Evolutionary conservation across 805 yeast genomes (phyloP).

Genomic region (Kodamaea kakaduensis): DNA sequence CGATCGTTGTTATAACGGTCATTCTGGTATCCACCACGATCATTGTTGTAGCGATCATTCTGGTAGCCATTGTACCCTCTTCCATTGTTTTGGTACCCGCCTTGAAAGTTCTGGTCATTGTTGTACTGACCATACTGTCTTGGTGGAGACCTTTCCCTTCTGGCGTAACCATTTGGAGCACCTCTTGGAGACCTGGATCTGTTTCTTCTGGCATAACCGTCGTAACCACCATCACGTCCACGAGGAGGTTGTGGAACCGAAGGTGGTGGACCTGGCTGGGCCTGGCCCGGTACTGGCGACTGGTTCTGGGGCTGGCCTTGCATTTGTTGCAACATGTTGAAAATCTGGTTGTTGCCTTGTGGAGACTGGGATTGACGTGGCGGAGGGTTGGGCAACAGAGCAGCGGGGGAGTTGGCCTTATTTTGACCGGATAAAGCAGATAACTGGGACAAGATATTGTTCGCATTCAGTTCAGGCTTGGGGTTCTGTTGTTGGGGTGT

Average conservation of each 20-base stretch:
- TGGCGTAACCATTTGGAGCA: slow-evolving; percentile 16
- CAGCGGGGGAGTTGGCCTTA: slow-evolving; percentile 12
- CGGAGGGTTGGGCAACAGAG: slow-evolving; percentile 9
- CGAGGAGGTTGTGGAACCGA: slow-evolving; percentile 14
- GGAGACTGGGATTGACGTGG: slow-evolving; percentile 14
- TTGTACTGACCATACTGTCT: slow-evolving; percentile 9
- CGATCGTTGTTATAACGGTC: slow-evolving; percentile 3
- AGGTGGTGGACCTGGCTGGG: slow-evolving; percentile 1
- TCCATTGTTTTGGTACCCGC: slow-evolving; percentile 12
- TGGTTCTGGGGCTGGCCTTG: slow-evolving; percentile 20
- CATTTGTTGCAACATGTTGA: slow-evolving; percentile 54
- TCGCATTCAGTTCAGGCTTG: slow-evolving; percentile 27
- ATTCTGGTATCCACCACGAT: slow-evolving; percentile 5
- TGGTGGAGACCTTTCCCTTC: slow-evolving; percentile 31
- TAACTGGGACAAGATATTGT: slow-evolving; percentile 40
- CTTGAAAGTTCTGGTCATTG: slow-evolving; percentile 5
- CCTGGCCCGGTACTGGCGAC: slow-evolving; percentile 2
- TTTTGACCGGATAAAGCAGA: slow-evolving; percentile 31
- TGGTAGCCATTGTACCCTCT: slow-evolving; percentile 9
- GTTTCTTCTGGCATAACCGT: slow-evolving; percentile 44
- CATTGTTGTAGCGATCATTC: slow-evolving; percentile 6
- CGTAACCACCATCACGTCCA: slow-evolving; percentile 27
- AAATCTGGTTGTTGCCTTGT: slow-evolving; percentile 33
- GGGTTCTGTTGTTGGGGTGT: slow-evolving; percentile 26
- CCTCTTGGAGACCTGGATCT: slow-evolving; percentile 53